Evolutionary conservation across 2,329 filamentous ascomycete species (phyloP), one percentile per base, ranked within the genome.

Genomic region (Kalmusia sp.): DNA sequence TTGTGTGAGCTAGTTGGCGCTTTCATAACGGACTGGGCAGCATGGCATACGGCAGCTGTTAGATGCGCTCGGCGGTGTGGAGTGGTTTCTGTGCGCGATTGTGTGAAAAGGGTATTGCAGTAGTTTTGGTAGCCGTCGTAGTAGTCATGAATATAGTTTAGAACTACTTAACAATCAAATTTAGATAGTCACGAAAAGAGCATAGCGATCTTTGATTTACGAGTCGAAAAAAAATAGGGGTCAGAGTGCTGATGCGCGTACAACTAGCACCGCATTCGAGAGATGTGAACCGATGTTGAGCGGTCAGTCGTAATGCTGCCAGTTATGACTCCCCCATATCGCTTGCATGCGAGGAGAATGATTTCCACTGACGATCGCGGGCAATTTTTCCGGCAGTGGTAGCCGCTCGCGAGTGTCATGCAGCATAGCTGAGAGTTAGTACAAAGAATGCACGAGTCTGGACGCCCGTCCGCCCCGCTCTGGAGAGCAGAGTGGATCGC

Each of bases 1-100:
- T 47, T 48, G 52, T 34, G 47, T 54, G 64, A 57, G 60, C 61
- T 63, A 62, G 58, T 45, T 44, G 43, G 49, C 51, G 52, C 49
- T 45, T 59, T 59, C 50, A 52, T 60, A 60, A 60, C 62, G 57
- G 64, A 66, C 67, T 71, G 68, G 70, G 69, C 68, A 71, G 69
- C 69, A 73, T 62, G 61, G 64, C 69, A 71, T 71, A 65, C 59
- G 47, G 52, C 55, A 52, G 33, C 14, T 37, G 33, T 35, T 27
- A 27, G 40, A 33, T 6, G 37, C 49, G 47, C 47, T 52, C 28
- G 40, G 51, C 51, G 52, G 47, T 38, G 43, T 55, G 49, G 56
- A 31, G 37, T 43, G 38, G 48, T 51, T 55, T 44, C 47, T 63
- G 58, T 54, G 52, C 56, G 45, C 39, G 55, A 9, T 38, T 38